Conservation (phyloP, 2,329 filamentous ascomycete genomes). For the Trichophyton verrucosum region DNA sequence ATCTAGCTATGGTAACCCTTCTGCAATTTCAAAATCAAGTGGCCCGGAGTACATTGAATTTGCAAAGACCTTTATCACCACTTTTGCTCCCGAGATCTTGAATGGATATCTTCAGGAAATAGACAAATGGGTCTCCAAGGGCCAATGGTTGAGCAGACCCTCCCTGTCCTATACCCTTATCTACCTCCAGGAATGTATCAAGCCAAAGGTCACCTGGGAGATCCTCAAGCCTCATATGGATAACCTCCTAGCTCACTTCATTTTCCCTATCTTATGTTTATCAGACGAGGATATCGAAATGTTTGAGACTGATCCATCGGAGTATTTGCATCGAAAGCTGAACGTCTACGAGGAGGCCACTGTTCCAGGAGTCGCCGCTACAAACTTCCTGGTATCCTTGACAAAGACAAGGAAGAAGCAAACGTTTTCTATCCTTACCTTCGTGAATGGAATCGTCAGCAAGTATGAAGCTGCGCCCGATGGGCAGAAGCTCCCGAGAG, state of each 20-base stretch:
- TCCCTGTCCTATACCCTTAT: conserved; percentile 87
- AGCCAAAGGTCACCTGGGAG: conserved; percentile 93
- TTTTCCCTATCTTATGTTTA: conserved; percentile 91
- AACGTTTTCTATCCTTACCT: conserved; percentile 85
- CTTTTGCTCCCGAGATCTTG: conserved; percentile 89
- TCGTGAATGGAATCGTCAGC: conserved; percentile 90
- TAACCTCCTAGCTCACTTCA: conserved; percentile 81
- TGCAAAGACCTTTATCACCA: conserved; percentile 79
- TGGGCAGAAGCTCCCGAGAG: conserved; percentile 81
- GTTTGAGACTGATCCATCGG: conserved; percentile 86
- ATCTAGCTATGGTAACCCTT: conserved; percentile 74
- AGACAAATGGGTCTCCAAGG: conserved; percentile 94
- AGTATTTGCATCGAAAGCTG: conserved; percentile 92
- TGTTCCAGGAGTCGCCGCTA: conserved; percentile 85
- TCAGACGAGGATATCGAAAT: conserved; percentile 84
- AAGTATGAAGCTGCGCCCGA: conserved; percentile 76
- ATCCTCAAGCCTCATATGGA: conserved; percentile 87
- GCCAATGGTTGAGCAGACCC: conserved; percentile 85
- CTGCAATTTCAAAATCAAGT: conserved; percentile 59
- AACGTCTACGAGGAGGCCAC: conserved; percentile 98
- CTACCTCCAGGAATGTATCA: conserved; percentile 93
- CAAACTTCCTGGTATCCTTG: conserved; percentile 88
- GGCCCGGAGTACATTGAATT: conserved; percentile 66
- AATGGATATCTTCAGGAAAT: conserved; percentile 91
- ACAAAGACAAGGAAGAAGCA: conserved; percentile 93